Conservation (phyloP, 2,329 filamentous ascomycete genomes). For the Cercospora beticola region DNA sequence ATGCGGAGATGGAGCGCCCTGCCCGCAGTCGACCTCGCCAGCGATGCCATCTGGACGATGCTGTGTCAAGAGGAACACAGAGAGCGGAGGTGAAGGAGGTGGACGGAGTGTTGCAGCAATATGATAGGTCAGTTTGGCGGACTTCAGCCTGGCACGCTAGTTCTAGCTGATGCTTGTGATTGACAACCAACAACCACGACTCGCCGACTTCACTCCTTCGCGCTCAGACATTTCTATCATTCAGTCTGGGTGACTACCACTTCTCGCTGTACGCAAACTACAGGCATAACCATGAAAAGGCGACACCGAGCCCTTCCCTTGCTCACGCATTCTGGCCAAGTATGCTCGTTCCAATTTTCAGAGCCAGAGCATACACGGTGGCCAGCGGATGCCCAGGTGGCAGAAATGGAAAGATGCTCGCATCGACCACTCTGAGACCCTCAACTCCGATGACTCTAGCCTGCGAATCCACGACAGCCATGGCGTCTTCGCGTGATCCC, state of each 20-base stretch:
- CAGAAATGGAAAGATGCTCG: not conserved
- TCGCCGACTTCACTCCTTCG: not conserved
- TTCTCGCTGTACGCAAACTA: not conserved
- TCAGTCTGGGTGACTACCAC: not conserved
- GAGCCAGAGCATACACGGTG: not conserved
- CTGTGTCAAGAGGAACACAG: not conserved
- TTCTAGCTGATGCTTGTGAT: not conserved
- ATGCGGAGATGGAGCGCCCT: constrained; percentile 51
- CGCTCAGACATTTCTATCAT: not conserved
- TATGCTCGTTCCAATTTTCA: not conserved
- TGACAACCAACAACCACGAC: not conserved
- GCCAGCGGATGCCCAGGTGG: not conserved
- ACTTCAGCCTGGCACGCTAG: not conserved
- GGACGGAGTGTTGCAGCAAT: not conserved
- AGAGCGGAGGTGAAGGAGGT: not conserved
- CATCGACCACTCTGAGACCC: not conserved
- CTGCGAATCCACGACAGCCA: not conserved
- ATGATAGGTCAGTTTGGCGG: not conserved
- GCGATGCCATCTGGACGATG: constrained; percentile 18
- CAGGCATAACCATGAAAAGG: not conserved
- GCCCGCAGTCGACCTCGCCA: constrained; percentile 38
- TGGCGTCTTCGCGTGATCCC: not conserved
- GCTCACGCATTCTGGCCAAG: not conserved
- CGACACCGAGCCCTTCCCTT: not conserved
- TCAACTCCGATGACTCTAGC: not conserved